phyloP scores from a whole-genome alignment of 1,139 yeast genomes.

The Blastobotrys malaysiensis region DNA sequence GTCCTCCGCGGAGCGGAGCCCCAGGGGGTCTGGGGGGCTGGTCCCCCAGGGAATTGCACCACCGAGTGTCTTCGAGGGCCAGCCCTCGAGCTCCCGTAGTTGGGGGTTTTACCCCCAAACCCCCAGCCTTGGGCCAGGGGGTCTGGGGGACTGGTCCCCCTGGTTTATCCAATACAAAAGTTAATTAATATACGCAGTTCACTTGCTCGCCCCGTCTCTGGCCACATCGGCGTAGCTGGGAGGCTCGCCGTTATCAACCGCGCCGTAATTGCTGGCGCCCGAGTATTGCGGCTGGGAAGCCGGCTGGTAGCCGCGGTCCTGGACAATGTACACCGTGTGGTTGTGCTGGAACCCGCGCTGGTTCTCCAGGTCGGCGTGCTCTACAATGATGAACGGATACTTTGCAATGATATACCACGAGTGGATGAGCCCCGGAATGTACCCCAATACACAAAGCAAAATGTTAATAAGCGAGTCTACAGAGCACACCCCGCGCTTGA shows the following conservation, averaged over 20 bases:
- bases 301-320: slow-evolving; percentile 5
- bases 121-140: too few relatives aligned
- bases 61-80: too few relatives aligned
- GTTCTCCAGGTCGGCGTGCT: slow-evolving; percentile 6
- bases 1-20: too few relatives aligned
- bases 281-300: slow-evolving; percentile 2
- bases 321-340: slow-evolving; percentile 16
- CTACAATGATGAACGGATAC: slow-evolving; percentile 29
- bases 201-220: neutral
- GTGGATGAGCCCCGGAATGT: slow-evolving; percentile 62
- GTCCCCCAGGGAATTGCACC: too few relatives aligned
- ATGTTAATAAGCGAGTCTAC: slow-evolving; percentile 72
- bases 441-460: slow-evolving; percentile 69
- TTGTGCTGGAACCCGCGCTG: slow-evolving; percentile 11
- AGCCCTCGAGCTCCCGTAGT: too few relatives aligned
- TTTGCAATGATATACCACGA: slow-evolving; percentile 42
- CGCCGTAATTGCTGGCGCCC: slow-evolving; percentile 6
- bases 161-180: neutral
- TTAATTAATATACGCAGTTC: neutral
- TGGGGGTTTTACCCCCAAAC: too few relatives aligned
- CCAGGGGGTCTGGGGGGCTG: too few relatives aligned
- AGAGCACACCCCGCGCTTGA: slow-evolving; percentile 69
- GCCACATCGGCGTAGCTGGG: slow-evolving; percentile 8
- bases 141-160: too few relatives aligned
- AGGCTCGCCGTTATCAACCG: slow-evolving; percentile 7